Evolutionary conservation across 2,329 filamentous ascomycete genomes (phyloP), one percentile per base, ranked within the genome.

Genomic region (Fusarium caatingaense): DNA sequence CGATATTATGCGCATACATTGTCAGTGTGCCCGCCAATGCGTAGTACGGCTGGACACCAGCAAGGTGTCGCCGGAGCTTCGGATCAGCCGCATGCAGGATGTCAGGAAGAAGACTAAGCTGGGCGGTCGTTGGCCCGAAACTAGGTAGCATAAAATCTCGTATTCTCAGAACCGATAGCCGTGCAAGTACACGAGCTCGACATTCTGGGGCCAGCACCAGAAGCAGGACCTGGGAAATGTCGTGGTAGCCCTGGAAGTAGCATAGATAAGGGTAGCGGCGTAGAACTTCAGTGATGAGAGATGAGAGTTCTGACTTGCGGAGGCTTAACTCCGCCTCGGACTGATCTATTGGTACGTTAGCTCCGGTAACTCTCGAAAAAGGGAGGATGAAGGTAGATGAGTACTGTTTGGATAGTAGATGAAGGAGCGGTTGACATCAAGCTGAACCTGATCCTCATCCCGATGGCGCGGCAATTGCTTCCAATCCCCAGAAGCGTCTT

Each of bases 171-270:
- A 94, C 85, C 5, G 94, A 97, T 62, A 99, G 89, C n/a, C 92
- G 91, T 34, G 92, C 87, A 32, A 97, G 88, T 18, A 91, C 89
- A 9, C 84, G 79, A 20, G 86, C 84, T 18, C 92, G 90, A 56
- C 84, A 78, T 23, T 84, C 76, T 12, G 88, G 82, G 1, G 91
- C 91, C 6, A 99, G 85, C 13, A 98, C 94, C 16, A 99, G 87
- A 42, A 98, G 87, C 64, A 99, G 87, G 25, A 99, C 96, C 81
- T 99, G 97, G 74, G 93, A 96, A 76, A 99, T 98, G 82, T 99
- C 96, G 80, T 99, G 96, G 79, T 97, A 99, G 78, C 96, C 96
- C 83, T 99, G 96, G 80, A 99, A 99, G 82, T 99, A 99, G 83
- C 90, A 93, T 37, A 99, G 88, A 78, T 91, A 90, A 18, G 94